phyloP scores from a whole-genome alignment of 179 eudicot genomes.

The Gypsophila paniculata region DNA sequence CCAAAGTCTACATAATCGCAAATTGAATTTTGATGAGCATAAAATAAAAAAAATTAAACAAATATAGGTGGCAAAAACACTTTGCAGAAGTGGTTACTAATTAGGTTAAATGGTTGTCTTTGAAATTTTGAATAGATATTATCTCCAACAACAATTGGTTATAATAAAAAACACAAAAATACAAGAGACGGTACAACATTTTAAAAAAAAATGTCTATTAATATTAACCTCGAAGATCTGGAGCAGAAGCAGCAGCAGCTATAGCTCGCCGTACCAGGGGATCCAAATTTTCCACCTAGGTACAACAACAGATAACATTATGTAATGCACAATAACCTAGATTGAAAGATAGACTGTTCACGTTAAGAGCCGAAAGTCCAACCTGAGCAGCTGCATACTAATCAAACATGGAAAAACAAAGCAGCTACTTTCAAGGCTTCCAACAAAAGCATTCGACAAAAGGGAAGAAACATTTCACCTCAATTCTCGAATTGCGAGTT shows the following conservation, averaged over 20 bases:
- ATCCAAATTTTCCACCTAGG: conserved; percentile 70
- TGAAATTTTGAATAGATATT: neutral
- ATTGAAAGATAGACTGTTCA: neutral
- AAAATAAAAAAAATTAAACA: too few species aligned
- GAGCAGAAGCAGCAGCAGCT: conserved; percentile 55
- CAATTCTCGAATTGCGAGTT: conserved; percentile 47
- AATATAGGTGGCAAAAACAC: neutral
- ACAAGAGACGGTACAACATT: neutral
- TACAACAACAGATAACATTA: conserved; percentile 12
- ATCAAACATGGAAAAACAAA: neutral
- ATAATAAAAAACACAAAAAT: neutral
- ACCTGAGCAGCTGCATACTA: neutral
- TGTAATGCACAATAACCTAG: neutral
- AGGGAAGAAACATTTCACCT: conserved; percentile 41
- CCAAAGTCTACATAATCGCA: neutral
- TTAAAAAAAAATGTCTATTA: conserved; percentile 8
- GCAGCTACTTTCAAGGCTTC: neutral
- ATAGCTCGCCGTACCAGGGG: conserved; percentile 84
- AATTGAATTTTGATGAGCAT: neutral
- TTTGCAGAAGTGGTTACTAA: neutral
- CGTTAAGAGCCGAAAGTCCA: neutral
- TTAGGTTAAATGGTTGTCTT: neutral
- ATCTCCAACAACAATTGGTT: neutral
- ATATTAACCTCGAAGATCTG: conserved; percentile 83
- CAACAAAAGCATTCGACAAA: neutral